A percentile compares a stretch with the other conserved stretches of the same genome.
Conservation (phyloP, 164 flowering plant genomes). For the Nelumbo lutea region DNA sequence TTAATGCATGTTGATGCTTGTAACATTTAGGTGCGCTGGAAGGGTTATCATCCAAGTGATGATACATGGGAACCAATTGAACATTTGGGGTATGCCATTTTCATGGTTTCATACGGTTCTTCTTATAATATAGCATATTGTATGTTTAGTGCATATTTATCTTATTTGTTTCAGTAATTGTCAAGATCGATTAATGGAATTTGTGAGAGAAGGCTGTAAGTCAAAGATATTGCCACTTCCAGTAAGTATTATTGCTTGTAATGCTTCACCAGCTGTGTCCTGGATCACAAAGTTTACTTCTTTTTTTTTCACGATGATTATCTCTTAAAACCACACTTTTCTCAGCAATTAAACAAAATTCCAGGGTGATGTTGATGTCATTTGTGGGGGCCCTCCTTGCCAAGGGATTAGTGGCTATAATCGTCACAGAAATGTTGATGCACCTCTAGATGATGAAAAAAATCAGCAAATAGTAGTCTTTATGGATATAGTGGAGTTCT, state of each 20-base stretch:
- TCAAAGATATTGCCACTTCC: constrained; percentile 60
- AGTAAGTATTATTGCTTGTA: constrained; percentile 27
- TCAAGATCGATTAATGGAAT: constrained; percentile 40
- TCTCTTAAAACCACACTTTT: not conserved
- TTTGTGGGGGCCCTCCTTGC: constrained; percentile 74
- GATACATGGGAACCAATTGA: constrained; percentile 71
- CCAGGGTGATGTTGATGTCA: constrained; percentile 62
- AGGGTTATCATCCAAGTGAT: constrained; percentile 53
- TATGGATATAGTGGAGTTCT: constrained; percentile 54
- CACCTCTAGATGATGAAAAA: constrained; percentile 52
- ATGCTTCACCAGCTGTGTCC: not conserved
- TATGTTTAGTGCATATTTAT: not conserved
- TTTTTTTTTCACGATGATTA: not conserved
- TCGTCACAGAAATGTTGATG: constrained; percentile 38
- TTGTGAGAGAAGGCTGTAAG: constrained; percentile 44
- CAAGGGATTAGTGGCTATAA: constrained; percentile 66
- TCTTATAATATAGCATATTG: not conserved
- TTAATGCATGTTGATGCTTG: too few relatives aligned
- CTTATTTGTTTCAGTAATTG: constrained; percentile 38
- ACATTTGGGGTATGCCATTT: constrained; percentile 38
- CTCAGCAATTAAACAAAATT: constrained; percentile 2
- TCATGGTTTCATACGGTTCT: not conserved
- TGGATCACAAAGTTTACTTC: not conserved
- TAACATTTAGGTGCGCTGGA: constrained; percentile 57
- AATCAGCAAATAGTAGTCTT: constrained; percentile 52